Evolutionary conservation across 106 monocot genomes (phyloP).

Genomic region (Dendrobium huoshanense): DNA sequence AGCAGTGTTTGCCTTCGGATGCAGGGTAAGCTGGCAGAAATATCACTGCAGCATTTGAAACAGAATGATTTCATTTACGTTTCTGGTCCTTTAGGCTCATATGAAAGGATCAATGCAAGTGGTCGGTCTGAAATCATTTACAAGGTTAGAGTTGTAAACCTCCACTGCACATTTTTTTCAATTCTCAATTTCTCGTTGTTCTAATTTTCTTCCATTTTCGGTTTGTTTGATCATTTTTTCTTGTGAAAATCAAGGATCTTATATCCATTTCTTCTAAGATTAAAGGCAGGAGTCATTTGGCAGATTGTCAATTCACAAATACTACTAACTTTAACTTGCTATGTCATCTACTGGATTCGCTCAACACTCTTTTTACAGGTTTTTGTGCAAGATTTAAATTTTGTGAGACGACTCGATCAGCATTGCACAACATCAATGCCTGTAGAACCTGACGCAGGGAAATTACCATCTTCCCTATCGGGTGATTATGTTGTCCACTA

Average conservation of each 20-base stretch:
- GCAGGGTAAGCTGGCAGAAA: constrained; percentile 37
- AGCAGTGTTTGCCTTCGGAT: constrained; percentile 48
- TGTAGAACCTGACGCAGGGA: neutral
- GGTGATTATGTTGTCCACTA: constrained; percentile 1
- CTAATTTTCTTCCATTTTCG: neutral
- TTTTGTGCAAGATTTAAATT: constrained; percentile 39
- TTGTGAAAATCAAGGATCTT: neutral
- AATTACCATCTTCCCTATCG: neutral
- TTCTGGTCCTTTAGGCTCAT: constrained; percentile 40
- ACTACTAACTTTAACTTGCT: neutral
- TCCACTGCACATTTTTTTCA: neutral
- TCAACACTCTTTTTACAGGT: constrained; percentile 20
- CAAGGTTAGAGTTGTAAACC: constrained; percentile 31
- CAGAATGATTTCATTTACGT: constrained; percentile 64
- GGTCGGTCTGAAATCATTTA: constrained; percentile 32
- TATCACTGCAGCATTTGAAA: constrained; percentile 46
- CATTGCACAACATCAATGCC: constrained; percentile 7
- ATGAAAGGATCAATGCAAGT: constrained; percentile 27
- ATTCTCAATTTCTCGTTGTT: neutral
- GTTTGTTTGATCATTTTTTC: neutral
- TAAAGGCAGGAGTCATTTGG: neutral
- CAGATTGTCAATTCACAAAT: neutral
- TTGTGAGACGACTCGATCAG: constrained; percentile 15
- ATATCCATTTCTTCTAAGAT: neutral
- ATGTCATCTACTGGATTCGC: neutral